Conservation (phyloP, 2,329 filamentous ascomycete genomes). For the Phoma sp. region DNA sequence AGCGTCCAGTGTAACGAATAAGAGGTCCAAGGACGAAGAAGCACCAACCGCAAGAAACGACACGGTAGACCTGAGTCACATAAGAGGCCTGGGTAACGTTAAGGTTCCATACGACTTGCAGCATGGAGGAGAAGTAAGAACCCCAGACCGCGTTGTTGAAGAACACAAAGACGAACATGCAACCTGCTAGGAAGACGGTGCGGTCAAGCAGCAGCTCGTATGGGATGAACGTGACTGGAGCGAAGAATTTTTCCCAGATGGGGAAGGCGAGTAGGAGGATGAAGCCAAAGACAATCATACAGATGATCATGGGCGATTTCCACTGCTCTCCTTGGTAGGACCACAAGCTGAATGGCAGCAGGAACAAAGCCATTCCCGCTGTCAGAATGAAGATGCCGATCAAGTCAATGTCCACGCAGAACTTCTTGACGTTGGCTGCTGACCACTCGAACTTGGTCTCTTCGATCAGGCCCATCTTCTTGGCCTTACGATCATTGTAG, state of each 20-base stretch:
- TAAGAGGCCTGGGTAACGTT: constrained; percentile 41
- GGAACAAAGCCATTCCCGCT: constrained; percentile 65
- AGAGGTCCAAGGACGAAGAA: constrained; percentile 25
- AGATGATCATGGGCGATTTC: constrained; percentile 44
- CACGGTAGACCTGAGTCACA: constrained; percentile 42
- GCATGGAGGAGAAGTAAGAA: constrained; percentile 47
- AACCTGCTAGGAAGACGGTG: constrained; percentile 58
- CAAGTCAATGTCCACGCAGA: constrained; percentile 66
- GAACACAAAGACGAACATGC: constrained; percentile 49
- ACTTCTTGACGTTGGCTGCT: constrained; percentile 57
- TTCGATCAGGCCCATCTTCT: constrained; percentile 57
- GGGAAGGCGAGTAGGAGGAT: constrained; percentile 43
- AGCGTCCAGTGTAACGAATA: constrained; percentile 25
- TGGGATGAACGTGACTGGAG: constrained; percentile 48
- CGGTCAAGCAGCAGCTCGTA: constrained; percentile 55
- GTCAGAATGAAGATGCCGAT: constrained; percentile 66
- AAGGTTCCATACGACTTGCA: constrained; percentile 46
- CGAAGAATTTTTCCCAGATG: constrained; percentile 46
- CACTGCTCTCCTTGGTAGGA: constrained; percentile 39
- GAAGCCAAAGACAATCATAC: constrained; percentile 46
- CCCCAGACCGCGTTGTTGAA: constrained; percentile 41
- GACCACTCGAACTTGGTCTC: constrained; percentile 50
- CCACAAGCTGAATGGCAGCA: constrained; percentile 70
- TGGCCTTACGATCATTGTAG: constrained; percentile 65
- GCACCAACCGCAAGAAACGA: constrained; percentile 31